Conservation (phyloP, 2,329 filamentous ascomycete species). For the Dothideomycetes sp. region DNA sequence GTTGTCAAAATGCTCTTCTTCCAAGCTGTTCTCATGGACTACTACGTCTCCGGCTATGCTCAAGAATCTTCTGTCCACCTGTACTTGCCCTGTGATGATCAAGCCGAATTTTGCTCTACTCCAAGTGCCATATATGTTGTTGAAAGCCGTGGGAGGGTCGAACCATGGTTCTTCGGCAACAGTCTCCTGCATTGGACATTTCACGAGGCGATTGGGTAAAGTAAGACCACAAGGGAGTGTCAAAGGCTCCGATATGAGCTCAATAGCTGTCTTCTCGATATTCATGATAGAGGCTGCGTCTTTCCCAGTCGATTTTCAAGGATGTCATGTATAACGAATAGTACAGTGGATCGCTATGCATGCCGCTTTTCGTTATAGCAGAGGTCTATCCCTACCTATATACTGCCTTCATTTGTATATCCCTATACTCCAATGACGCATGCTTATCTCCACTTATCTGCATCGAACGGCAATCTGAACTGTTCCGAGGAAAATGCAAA, state of each 20-base stretch:
- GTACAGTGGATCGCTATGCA: no score
- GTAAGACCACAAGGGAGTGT: constrained; percentile 16
- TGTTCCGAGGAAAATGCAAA: no score
- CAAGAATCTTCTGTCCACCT: constrained; percentile 34
- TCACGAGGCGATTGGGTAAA: constrained; percentile 18
- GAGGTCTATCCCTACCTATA: no score
- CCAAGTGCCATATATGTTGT: constrained; percentile 42
- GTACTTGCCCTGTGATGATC: constrained; percentile 33
- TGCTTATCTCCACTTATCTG: no score
- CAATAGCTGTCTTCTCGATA: constrained; percentile 3
- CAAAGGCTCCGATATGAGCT: constrained; percentile 14
- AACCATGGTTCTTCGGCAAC: constrained; percentile 18
- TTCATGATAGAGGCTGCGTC: no score
- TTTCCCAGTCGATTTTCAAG: no score
- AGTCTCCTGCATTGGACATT: constrained; percentile 37
- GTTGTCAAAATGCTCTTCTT: constrained; percentile 15
- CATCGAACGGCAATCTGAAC: no score
- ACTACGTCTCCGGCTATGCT: constrained; percentile 21
- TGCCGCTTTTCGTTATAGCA: no score
- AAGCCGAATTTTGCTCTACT: constrained; percentile 30
- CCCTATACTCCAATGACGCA: no score
- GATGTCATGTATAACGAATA: no score
- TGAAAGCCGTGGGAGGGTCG: constrained; percentile 33
- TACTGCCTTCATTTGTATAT: no score
- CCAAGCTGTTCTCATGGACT: constrained; percentile 14